Evolutionary conservation across 2,329 filamentous ascomycete species (phyloP).

Genomic region (Cytospora schulzeri): DNA sequence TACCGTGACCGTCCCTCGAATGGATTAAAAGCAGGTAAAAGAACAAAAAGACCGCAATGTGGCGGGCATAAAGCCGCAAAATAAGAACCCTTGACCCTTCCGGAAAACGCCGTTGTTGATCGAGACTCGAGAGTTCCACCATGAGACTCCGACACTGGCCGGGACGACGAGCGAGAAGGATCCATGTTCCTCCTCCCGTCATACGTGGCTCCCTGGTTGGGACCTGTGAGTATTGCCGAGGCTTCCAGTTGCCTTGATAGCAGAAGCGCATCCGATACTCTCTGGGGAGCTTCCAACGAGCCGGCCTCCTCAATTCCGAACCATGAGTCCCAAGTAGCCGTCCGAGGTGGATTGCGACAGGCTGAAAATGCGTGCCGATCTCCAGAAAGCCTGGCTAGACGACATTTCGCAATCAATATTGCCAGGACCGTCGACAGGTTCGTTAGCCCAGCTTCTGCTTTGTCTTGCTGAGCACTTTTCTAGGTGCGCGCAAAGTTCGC

Average conservation of each 20-base stretch:
- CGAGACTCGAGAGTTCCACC: neutral
- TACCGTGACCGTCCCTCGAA: conserved; percentile 4
- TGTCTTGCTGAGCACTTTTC: neutral
- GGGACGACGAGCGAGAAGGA: neutral
- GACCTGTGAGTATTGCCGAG: neutral
- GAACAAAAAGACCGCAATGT: neutral
- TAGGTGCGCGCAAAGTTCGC: neutral
- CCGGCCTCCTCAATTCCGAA: neutral
- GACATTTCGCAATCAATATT: neutral
- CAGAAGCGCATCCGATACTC: neutral
- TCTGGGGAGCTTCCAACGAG: neutral
- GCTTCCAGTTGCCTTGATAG: neutral
- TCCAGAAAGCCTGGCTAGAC: neutral
- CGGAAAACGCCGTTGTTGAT: conserved; percentile 1
- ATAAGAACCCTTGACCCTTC: neutral
- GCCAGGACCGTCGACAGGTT: neutral
- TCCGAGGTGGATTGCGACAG: neutral
- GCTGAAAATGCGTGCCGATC: neutral
- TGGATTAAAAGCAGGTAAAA: neutral
- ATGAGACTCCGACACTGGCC: neutral
- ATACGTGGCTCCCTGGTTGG: neutral
- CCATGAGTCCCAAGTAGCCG: neutral
- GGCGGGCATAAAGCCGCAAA: neutral
- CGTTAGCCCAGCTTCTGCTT: neutral
- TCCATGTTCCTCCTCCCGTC: neutral